Evolutionary conservation across 2,329 filamentous ascomycete species (phyloP), one percentile per base, ranked within the genome.

Genomic region (Tetracladium maxilliforme): DNA sequence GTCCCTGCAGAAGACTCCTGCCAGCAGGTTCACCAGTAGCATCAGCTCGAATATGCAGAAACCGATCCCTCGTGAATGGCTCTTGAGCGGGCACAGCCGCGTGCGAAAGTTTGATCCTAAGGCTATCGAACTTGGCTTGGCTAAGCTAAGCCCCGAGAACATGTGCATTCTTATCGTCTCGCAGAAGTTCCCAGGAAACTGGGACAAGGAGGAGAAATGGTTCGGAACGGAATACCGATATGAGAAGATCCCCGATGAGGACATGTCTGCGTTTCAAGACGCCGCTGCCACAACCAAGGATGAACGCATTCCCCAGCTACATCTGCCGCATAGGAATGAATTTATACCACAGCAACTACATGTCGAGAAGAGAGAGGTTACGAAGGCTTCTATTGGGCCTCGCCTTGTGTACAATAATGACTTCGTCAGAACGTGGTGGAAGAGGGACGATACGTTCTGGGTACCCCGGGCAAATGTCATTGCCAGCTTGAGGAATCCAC

Each of bases 181-280:
- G 14, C 80, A 84, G 42, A 76, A 80, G 7, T 79, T 75, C 37
- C 86, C 86, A 0, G 86, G 83, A 0, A 65, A 70, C 25, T 94
- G 83, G 81, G 67, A 92, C 35, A 56, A 75, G 46, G 90, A 79
- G 44, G 90, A 98, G 56, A 83, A 86, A 45, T 98, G 90, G 90
- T 98, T 98, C 40, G 87, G 87, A 7, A 98, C 90, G 0, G 86
- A 95, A 43, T 92, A 94, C 52, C 80, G 72, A 34, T 65, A 75
- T 16, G 79, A 92, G 44, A 77, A 72, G 43, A 80, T 98, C 17
- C 74, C 86, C 0, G 45, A 63, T 10, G 72, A 84, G 11, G 75
- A 94, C 38, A 58, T 92, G 46, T 54, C 61, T 8, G 73, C 82
- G 25, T 62, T 94, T 32, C 61, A 66, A 27, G 52, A 64, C 30